Percentiles rank a stretch among this genome's conserved stretches.
phyloP scores from a whole-genome alignment of 768 basidiomycete genomes.

The Termitomyces sp. region DNA sequence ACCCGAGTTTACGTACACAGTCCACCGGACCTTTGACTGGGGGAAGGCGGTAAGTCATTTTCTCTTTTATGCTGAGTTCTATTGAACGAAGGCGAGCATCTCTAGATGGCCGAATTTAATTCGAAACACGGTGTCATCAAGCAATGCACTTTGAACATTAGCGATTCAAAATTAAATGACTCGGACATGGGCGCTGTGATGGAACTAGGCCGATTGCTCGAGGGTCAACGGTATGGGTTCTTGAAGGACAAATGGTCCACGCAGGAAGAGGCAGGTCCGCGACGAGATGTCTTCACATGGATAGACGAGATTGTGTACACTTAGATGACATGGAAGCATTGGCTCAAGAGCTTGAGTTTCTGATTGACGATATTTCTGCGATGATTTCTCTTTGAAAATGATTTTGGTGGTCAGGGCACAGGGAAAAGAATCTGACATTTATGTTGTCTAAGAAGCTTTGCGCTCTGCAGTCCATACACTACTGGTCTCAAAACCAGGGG shows the following conservation, averaged over 20 bases:
- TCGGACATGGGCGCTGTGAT: slow-evolving; percentile 1
- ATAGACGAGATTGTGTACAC: slow-evolving; percentile 13
- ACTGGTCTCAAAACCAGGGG: slow-evolving; percentile 67
- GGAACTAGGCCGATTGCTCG: slow-evolving; percentile 14
- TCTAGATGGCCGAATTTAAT: slow-evolving; percentile 44
- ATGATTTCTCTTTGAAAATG: not conserved
- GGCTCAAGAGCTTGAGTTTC: not conserved
- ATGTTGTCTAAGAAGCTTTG: slow-evolving; percentile 33
- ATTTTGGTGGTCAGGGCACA: not conserved
- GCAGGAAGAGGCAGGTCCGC: slow-evolving; percentile 10
- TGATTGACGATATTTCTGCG: too few relatives aligned
- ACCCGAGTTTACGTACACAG: slow-evolving; percentile 80
- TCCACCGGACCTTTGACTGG: slow-evolving; percentile 45
- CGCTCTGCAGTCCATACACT: slow-evolving; percentile 73
- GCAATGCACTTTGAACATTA: slow-evolving; percentile 35
- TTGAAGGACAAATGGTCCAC: slow-evolving; percentile 11
- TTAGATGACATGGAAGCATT: slow-evolving; percentile 6
- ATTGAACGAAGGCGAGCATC: not conserved
- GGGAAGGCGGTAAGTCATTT: slow-evolving; percentile 41
- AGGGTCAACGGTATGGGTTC: slow-evolving; percentile 35
- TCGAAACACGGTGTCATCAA: slow-evolving; percentile 69
- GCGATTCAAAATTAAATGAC: slow-evolving; percentile 17
- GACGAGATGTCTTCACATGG: slow-evolving; percentile 18
- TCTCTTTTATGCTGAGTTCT: not conserved
- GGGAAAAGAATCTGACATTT: slow-evolving; percentile 7